Percentiles rank a stretch among this genome's conserved stretches.
These are phyloP conservation scores for Euphrasia arctica DNA, from an alignment of 305 asterid species.

Conservation along the genomic window DNA sequence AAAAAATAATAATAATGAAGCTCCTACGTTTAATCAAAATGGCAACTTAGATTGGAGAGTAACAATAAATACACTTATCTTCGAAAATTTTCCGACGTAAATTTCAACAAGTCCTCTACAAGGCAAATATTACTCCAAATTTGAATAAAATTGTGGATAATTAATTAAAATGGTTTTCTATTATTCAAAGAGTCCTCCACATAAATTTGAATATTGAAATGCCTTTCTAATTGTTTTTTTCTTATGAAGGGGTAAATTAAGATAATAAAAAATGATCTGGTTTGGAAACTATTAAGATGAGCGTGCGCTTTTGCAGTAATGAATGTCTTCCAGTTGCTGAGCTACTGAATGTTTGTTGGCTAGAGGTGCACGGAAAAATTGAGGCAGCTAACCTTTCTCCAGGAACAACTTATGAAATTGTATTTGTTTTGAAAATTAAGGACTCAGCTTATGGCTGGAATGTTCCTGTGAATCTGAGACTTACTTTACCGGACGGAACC, in stretches of 20 bases:
- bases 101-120: background rate
- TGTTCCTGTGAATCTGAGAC: slow-evolving; percentile 70
- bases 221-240: background rate
- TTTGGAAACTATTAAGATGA: background rate
- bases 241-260: background rate
- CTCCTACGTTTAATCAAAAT: background rate
- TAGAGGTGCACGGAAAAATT: slow-evolving; percentile 75
- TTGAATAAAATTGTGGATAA: background rate
- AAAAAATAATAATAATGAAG: background rate
- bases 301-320: slow-evolving; percentile 46
- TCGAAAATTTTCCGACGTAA: background rate
- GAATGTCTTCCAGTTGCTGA: slow-evolving; percentile 53
- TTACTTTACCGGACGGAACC: slow-evolving; percentile 65
- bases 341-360: slow-evolving; percentile 73
- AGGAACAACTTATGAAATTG: slow-evolving; percentile 49
- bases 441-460: slow-evolving; percentile 78
- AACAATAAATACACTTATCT: background rate
- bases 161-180: no score
- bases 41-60: background rate
- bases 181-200: no score
- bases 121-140: background rate
- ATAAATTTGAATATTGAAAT: background rate
- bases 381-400: slow-evolving; percentile 61
- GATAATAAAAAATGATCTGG: background rate
- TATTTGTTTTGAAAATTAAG: slow-evolving; percentile 57